Evolutionary conservation across 1,139 yeast species (phyloP).

Genomic region (Hanseniaspora sp.): DNA sequence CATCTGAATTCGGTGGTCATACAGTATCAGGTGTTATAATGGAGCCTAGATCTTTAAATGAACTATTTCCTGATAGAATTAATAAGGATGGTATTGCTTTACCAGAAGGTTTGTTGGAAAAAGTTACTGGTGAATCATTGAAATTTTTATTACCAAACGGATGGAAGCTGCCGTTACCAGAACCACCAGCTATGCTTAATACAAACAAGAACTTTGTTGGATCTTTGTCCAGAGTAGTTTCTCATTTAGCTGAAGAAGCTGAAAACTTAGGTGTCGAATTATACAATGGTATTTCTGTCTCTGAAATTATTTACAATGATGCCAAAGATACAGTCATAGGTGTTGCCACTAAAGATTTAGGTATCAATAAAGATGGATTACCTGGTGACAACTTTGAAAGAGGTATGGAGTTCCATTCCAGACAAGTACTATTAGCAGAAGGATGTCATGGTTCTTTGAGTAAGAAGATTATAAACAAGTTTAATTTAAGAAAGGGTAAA

Average conservation of each 20-base stretch:
- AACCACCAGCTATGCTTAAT: constrained; percentile 84
- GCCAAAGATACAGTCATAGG: constrained; percentile 49
- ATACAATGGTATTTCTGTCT: constrained; percentile 85
- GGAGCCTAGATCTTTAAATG: constrained; percentile 78
- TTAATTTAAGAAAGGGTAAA: constrained; percentile 50
- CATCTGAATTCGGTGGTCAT: constrained; percentile 85
- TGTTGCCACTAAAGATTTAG: constrained; percentile 89
- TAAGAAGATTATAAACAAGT: constrained; percentile 62
- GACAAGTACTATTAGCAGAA: constrained; percentile 80
- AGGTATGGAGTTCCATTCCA: constrained; percentile 93
- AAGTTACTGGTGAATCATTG: constrained; percentile 62
- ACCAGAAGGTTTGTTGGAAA: constrained; percentile 63
- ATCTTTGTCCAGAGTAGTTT: constrained; percentile 69
- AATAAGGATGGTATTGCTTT: constrained; percentile 55
- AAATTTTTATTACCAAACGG: constrained; percentile 47
- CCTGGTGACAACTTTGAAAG: constrained; percentile 78
- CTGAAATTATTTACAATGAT: constrained; percentile 60
- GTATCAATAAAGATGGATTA: constrained; percentile 58
- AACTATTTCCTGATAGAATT: constrained; percentile 69
- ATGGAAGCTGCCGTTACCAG: constrained; percentile 60
- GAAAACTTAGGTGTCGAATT: constrained; percentile 89
- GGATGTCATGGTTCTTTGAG: constrained; percentile 94
- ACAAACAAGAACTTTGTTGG: constrained; percentile 74
- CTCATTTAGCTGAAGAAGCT: constrained; percentile 75
- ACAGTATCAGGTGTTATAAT: constrained; percentile 87